These are phyloP conservation scores for Phlebiopsis flavidoalba DNA, from an alignment of 768 basidiomycete species.

Conservation along the genomic window DNA sequence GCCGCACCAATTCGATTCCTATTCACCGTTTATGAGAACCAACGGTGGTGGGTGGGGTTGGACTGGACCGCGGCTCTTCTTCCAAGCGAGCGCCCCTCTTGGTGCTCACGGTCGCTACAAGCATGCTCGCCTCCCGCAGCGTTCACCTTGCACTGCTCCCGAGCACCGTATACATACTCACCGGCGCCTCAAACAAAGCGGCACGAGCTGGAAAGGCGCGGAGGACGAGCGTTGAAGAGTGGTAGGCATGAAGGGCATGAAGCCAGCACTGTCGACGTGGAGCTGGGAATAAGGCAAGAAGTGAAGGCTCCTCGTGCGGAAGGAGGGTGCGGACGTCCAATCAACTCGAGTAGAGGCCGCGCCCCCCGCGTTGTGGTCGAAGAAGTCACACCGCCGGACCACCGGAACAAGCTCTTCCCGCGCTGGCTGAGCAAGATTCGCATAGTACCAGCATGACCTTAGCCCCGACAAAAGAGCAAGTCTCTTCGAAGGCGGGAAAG, in stretches of 20 bases:
- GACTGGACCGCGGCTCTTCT: conserved; percentile 94
- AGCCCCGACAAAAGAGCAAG: conserved; percentile 10
- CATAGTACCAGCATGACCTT: conserved; percentile 32
- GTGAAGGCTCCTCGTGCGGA: conserved; percentile 71
- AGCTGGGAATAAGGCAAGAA: conserved; percentile 83
- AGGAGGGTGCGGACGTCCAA: conserved; percentile 44
- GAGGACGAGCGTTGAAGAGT: conserved; percentile 14
- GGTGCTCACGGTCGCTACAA: conserved; percentile 57
- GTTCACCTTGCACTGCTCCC: conserved; percentile 60
- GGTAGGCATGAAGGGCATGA: conserved; percentile 36
- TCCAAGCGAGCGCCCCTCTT: conserved; percentile 85
- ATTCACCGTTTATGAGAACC: conserved; percentile 91
- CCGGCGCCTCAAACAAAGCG: neutral
- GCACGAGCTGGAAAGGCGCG: conserved; percentile 12
- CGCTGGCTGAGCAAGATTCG: conserved; percentile 44
- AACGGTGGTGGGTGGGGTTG: conserved; percentile 96
- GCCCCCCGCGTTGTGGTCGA: conserved; percentile 39
- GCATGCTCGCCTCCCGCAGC: conserved; percentile 67
- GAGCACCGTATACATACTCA: conserved; percentile 50
- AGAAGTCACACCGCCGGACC: conserved; percentile 38
- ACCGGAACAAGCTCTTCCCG: conserved; percentile 38
- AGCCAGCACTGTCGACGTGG: conserved; percentile 80
- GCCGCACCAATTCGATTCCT: conserved; percentile 50
- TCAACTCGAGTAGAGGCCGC: conserved; percentile 54
- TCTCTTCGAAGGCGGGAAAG: conserved; percentile 6